phyloP scores from a whole-genome alignment of 495 filamentous ascomycete species.

The Oleoguttula mirabilis region DNA sequence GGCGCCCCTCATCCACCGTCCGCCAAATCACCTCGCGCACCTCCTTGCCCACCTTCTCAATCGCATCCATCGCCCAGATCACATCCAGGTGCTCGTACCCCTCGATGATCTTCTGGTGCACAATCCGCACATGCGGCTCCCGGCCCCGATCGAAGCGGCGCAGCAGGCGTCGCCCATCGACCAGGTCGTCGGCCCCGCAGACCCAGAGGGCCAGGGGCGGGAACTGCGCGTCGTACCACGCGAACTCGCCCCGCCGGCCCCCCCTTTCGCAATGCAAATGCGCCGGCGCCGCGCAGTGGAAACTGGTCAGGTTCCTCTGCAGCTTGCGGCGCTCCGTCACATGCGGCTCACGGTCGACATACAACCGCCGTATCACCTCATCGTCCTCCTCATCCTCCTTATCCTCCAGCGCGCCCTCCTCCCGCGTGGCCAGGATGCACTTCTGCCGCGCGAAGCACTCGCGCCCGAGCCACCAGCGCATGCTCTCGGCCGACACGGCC shows the following conservation, averaged over 20 bases:
- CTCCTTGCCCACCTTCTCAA: conserved; percentile 74
- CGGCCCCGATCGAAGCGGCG: conserved; percentile 60
- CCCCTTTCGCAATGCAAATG: conserved; percentile 18
- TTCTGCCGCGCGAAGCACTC: conserved; percentile 86
- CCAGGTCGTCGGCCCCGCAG: conserved; percentile 65
- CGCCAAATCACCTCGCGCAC: conserved; percentile 76
- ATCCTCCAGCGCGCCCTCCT: conserved; percentile 53
- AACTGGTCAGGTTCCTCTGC: conserved; percentile 11
- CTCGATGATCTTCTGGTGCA: conserved; percentile 71
- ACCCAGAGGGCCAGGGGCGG: conserved; percentile 90
- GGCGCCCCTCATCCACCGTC: conserved; percentile 44
- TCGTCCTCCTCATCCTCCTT: conserved; percentile 40
- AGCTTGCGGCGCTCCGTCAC: conserved; percentile 9
- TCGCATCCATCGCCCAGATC: conserved; percentile 84
- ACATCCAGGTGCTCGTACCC: conserved; percentile 95
- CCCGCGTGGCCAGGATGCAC: conserved; percentile 73
- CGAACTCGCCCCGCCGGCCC: conserved; percentile 24
- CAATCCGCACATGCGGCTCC: conserved; percentile 70
- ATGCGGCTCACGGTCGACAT: conserved; percentile 14
- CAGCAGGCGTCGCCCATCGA: conserved; percentile 68
- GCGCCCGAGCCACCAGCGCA: conserved; percentile 91
- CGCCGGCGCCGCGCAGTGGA: conserved; percentile 6
- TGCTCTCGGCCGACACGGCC: conserved; percentile 78
- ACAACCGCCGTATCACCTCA: conserved; percentile 22
- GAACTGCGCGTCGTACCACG: conserved; percentile 71